Evolutionary conservation across 441 rosid species (phyloP), one percentile per base, ranked within the genome.

Genomic region (Corymbia calophylla): DNA sequence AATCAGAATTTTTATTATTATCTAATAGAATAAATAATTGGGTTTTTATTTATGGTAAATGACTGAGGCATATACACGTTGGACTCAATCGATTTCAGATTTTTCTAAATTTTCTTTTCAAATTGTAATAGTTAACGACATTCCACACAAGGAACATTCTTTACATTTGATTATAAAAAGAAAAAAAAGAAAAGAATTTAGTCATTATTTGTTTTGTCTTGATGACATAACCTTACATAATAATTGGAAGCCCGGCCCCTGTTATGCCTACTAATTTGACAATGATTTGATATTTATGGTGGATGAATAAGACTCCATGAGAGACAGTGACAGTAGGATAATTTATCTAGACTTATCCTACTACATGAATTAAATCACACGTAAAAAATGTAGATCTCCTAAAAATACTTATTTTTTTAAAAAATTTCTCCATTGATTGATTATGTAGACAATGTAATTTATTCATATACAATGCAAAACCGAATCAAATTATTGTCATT

Each of bases 11-110:
- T 27, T 64, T n/a, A 35, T n/a, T 56, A 56, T 9, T 56, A 56
- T 21, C 11, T 56, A 56, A 56, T 56, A 9, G 23, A 58, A 58
- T 58, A 58, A 58, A 58, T 58, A 25, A 58, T 58, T 23, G 14
- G 0, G 15, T 53, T 53, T 53, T 62, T 62, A 6, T 62, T 29
- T 3, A 29, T 62, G 18, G 70, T 2, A 29, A 62, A 62, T 62
- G 1, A 5, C 0, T 1, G 2, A 62, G 35, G 18, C 35, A 29
- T 29, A 14, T 62, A 8, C 9, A 7, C 0, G 4, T 53, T 53
- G 17, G 53, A 58, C 25, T 58, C 14, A 25, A 11, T 9, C 64
- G 27, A 58, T 19, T 70, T 35, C 5, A 70, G 14, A 70, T 19
- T 35, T 3, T 19, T 44, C 6, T 19, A 1, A 35, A 9, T 39